Percentiles rank a stretch among this genome's conserved stretches.
These are phyloP conservation scores for Acer negundo DNA, from an alignment of 345 rosid species.

Conservation along the genomic window DNA sequence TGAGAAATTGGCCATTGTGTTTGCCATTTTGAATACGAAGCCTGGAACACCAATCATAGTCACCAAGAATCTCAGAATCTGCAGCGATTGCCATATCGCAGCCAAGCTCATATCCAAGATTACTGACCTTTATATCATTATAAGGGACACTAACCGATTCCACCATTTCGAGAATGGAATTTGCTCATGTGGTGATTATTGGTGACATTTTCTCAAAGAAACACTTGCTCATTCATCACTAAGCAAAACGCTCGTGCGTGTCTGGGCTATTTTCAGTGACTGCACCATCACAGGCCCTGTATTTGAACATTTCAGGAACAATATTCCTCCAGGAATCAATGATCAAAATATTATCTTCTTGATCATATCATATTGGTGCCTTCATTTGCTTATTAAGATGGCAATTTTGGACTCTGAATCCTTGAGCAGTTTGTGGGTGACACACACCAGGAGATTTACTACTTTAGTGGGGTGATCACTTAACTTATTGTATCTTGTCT, in stretches of 20 bases:
- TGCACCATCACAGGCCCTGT: too few species aligned
- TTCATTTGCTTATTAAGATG: too few species aligned
- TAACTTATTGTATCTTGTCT: too few species aligned
- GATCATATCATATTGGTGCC: too few species aligned
- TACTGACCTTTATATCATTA: constrained; percentile 52
- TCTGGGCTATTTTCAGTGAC: too few species aligned
- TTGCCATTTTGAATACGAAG: constrained; percentile 57
- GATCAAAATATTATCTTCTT: too few species aligned
- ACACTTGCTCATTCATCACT: not conserved
- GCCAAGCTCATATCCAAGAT: constrained; percentile 69
- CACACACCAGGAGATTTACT: too few species aligned
- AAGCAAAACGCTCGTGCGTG: not conserved
- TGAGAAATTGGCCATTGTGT: constrained; percentile 75
- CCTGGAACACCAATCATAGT: constrained; percentile 51
- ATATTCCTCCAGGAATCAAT: too few species aligned
- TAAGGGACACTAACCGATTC: constrained; percentile 68
- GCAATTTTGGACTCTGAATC: too few species aligned
- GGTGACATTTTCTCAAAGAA: constrained; percentile 35
- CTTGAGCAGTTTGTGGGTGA: too few species aligned
- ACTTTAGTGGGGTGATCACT: too few species aligned
- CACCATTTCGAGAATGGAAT: constrained; percentile 61
- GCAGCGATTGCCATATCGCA: constrained; percentile 75
- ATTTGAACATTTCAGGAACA: too few species aligned
- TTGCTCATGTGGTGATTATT: constrained; percentile 76
- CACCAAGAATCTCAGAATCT: constrained; percentile 77